Evolutionary conservation across 1,139 yeast genomes (phyloP), one percentile per base, ranked within the genome.

Genomic region (Blastobotrys serpentis): DNA sequence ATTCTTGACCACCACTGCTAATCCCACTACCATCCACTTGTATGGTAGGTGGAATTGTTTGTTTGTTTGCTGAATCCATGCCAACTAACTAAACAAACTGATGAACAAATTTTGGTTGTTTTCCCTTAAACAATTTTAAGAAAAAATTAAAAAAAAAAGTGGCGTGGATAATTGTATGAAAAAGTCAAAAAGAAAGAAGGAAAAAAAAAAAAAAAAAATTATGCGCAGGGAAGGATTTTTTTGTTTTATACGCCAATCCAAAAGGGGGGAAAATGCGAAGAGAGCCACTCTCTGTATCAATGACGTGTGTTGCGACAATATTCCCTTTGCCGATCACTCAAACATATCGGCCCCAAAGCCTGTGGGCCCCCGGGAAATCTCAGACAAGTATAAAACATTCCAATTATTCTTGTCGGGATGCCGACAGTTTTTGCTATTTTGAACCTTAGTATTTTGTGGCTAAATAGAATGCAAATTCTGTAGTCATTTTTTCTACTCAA

Each of bases 261-360:
- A 23, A 10, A 6, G 8, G 26, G 26, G 26, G 26, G 26, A 10
- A 23, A 23, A 10, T 10, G 26, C 10, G n/a, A n/a, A n/a, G n/a
- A n/a, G n/a, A n/a, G n/a, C n/a, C n/a, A n/a, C n/a, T n/a, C n/a
- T n/a, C n/a, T n/a, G n/a, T n/a, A n/a, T n/a, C 32, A 29, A 29
- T 29, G 32, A 29, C 32, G 32, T 29, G 32, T 29, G 32, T 6
- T 29, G n/a, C 25, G 4, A n/a, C n/a, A n/a, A n/a, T n/a, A n/a
- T n/a, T 10, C 13, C 25, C 40, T 25, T 36, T 36, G 40, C 14
- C 40, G 40, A 36, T 36, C 40, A 36, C 40, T 36, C 40, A 6
- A 11, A 29, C 7, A 11, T 7, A 7, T 29, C 13, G 32, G 7
- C 7, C 32, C n/a, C 14, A 4, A 23, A 23, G 32, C 13, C 32